phyloP scores from a whole-genome alignment of 2,329 filamentous ascomycete species.

The Fusarium coicis region DNA sequence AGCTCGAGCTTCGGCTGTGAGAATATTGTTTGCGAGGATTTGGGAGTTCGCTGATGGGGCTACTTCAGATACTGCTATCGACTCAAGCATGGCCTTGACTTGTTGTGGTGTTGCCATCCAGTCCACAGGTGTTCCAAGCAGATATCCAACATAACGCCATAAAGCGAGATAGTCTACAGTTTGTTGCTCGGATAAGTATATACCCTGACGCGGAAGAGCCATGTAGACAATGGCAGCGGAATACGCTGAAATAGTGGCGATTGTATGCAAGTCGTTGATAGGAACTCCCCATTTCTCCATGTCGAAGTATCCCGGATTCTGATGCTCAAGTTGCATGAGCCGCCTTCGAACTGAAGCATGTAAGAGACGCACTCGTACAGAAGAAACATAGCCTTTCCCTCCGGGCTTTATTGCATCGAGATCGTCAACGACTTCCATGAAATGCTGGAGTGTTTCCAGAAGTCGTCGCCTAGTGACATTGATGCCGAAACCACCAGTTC shows the following conservation, averaged over 20 bases:
- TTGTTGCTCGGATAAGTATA: slow-evolving; percentile 71
- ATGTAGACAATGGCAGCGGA: slow-evolving; percentile 75
- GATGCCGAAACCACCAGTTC: slow-evolving; percentile 78
- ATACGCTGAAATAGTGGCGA: slow-evolving; percentile 78
- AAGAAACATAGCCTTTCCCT: slow-evolving; percentile 68
- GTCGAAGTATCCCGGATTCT: slow-evolving; percentile 69
- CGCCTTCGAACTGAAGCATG: slow-evolving; percentile 72
- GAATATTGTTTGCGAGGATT: slow-evolving; percentile 79
- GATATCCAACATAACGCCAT: slow-evolving; percentile 79
- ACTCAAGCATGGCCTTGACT: slow-evolving; percentile 74
- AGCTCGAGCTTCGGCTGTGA: slow-evolving; percentile 72
- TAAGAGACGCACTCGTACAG: slow-evolving; percentile 71
- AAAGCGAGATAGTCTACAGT: slow-evolving; percentile 76
- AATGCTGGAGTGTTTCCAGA: slow-evolving; percentile 78
- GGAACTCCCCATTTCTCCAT: slow-evolving; percentile 68
- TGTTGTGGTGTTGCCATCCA: slow-evolving; percentile 66
- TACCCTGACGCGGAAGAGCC: slow-evolving; percentile 77
- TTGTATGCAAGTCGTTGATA: slow-evolving; percentile 80
- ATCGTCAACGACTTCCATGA: slow-evolving; percentile 75
- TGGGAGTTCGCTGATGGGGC: slow-evolving; percentile 70
- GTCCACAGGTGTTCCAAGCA: slow-evolving; percentile 75
- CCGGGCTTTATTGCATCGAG: slow-evolving; percentile 74
- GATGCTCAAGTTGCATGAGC: slow-evolving; percentile 66
- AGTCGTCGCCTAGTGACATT: slow-evolving; percentile 72
- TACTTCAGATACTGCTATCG: slow-evolving; percentile 73